Evolutionary conservation across 2,329 filamentous ascomycete genomes (phyloP).

Genomic region (Diaporthe sp.): DNA sequence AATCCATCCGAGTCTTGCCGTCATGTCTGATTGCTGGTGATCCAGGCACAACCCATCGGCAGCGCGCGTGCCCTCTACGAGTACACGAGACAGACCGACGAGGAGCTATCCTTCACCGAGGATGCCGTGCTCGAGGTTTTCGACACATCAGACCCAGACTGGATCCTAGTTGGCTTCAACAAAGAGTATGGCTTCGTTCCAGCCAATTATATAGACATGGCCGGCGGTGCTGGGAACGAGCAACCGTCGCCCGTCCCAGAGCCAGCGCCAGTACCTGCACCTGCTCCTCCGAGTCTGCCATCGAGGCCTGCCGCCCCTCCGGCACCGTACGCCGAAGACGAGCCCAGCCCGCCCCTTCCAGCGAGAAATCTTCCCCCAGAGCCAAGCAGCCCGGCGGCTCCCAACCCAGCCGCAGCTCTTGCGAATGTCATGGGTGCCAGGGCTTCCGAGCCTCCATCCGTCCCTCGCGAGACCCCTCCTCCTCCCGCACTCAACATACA

Average conservation of each 20-base stretch:
- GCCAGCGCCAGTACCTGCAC: constrained; percentile 43
- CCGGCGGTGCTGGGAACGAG: constrained; percentile 51
- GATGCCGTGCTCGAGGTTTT: constrained; percentile 86
- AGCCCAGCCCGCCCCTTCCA: constrained; percentile 52
- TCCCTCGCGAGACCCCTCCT: constrained; percentile 51
- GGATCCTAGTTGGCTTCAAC: constrained; percentile 89
- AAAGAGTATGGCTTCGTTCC: constrained; percentile 94
- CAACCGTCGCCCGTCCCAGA: constrained; percentile 44
- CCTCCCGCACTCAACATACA: constrained; percentile 62
- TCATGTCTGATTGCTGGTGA: background rate
- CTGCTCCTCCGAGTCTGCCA: constrained; percentile 50
- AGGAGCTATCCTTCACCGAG: constrained; percentile 95
- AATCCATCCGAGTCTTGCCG: background rate
- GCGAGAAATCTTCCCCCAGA: constrained; percentile 45
- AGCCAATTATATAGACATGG: constrained; percentile 91
- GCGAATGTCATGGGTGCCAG: constrained; percentile 66
- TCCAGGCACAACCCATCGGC: constrained; percentile 66
- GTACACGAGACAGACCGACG: constrained; percentile 95
- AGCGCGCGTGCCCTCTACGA: constrained; percentile 96
- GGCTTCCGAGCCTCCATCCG: constrained; percentile 55
- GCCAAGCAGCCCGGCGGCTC: constrained; percentile 46
- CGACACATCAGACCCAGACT: constrained; percentile 92
- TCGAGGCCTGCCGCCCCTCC: constrained; percentile 48
- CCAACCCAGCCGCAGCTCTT: constrained; percentile 64
- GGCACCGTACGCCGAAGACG: constrained; percentile 46